Percentiles rank a stretch among this genome's conserved stretches.
phyloP scores from a whole-genome alignment of 2,329 filamentous ascomycete genomes.

The Madurella mycetomatis region DNA sequence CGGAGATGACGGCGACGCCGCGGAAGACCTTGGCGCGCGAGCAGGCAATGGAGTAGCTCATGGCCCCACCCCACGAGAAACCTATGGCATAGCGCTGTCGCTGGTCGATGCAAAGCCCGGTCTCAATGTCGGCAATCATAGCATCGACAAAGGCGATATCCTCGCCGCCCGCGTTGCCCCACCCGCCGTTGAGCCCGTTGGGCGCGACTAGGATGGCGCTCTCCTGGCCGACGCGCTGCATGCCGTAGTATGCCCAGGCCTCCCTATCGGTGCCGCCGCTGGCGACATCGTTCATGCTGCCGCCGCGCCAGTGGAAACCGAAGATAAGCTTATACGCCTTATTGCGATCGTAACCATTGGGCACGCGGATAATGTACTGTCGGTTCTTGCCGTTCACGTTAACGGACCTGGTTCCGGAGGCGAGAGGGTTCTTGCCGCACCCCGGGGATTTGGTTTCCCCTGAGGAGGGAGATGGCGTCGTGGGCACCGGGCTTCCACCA shows the following conservation, averaged over 20 bases:
- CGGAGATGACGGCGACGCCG: constrained; percentile 30
- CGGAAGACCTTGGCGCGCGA: constrained; percentile 35
- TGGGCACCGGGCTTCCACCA: too few species aligned
- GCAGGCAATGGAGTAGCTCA: constrained; percentile 40
- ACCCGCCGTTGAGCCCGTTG: constrained; percentile 39
- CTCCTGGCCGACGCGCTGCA: constrained; percentile 22
- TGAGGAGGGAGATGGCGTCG: too few species aligned
- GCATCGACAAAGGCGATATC: constrained; percentile 39
- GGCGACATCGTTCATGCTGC: constrained; percentile 36
- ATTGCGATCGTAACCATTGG: constrained; percentile 37
- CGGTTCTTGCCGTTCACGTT: constrained; percentile 36
- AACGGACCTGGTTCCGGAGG: constrained; percentile 16
- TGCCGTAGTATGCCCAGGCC: constrained; percentile 15
- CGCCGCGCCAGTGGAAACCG: constrained; percentile 37
- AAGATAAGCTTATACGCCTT: constrained; percentile 40
- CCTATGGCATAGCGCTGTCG: constrained; percentile 38
- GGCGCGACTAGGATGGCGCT: constrained; percentile 42
- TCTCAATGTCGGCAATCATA: constrained; percentile 35
- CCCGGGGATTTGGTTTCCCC: not conserved
- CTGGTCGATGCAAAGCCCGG: constrained; percentile 40
- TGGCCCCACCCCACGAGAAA: constrained; percentile 41
- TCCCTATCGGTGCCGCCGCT: constrained; percentile 32
- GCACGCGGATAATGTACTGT: constrained; percentile 34
- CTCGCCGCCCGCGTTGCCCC: constrained; percentile 39
- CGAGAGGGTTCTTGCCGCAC: not conserved